Conservation (phyloP, 306 rosid species). For the Sechiopsis laciniata region DNA sequence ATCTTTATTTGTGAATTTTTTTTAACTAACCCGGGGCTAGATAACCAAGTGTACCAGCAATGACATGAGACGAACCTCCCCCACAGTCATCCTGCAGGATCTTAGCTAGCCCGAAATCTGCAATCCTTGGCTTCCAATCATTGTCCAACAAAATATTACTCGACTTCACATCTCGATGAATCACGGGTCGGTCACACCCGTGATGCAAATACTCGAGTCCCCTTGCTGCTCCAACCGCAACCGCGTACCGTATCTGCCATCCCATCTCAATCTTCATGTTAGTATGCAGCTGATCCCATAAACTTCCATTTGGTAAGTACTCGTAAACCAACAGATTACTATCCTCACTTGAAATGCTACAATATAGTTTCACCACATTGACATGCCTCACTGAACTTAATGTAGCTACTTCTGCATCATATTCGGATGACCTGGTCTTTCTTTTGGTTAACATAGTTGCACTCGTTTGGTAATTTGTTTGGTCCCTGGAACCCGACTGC, state of each 20-base stretch:
- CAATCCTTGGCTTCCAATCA: constrained; percentile 77
- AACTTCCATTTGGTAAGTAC: constrained; percentile 79
- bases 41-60: constrained; percentile 85
- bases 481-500: constrained; percentile 38
- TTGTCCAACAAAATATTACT: constrained; percentile 76
- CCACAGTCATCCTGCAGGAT: constrained; percentile 45
- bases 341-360: constrained; percentile 88
- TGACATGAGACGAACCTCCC: constrained; percentile 56
- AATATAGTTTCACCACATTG: constrained; percentile 82
- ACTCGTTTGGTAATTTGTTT: constrained; percentile 39
- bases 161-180: constrained; percentile 84
- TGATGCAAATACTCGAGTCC: constrained; percentile 88
- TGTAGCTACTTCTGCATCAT: constrained; percentile 76
- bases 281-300: constrained; percentile 73
- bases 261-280: constrained; percentile 47
- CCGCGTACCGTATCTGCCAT: constrained; percentile 73
- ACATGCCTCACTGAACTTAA: constrained; percentile 81
- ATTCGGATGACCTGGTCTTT: constrained; percentile 40
- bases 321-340: constrained; percentile 77
- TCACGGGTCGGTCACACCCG: constrained; percentile 64
- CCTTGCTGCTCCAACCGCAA: constrained; percentile 80
- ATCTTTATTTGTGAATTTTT: not conserved
- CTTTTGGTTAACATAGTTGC: constrained; percentile 47
- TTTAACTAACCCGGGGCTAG: constrained; percentile 71
- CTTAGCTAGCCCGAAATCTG: constrained; percentile 89